Evolutionary conservation across 2,329 filamentous ascomycete species (phyloP).

Genomic region (Tetracladium maxilliforme): DNA sequence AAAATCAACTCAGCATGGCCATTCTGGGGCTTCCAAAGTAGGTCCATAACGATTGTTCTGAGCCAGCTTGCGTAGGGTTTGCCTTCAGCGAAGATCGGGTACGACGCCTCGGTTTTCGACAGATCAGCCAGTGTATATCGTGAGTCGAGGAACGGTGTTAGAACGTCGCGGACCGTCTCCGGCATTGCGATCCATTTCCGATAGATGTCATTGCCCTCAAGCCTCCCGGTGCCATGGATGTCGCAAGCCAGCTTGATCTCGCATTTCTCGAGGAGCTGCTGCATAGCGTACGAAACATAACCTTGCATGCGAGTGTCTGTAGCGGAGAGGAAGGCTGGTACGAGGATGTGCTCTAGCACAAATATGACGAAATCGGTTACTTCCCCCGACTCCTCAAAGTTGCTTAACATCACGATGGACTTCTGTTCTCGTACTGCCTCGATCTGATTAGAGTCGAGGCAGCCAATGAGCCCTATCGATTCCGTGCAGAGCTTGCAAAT

Average conservation of each 20-base stretch:
- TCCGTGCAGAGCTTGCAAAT: constrained; percentile 64
- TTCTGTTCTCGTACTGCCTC: constrained; percentile 66
- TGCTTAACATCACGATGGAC: constrained; percentile 75
- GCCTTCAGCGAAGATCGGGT: constrained; percentile 56
- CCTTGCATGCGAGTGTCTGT: constrained; percentile 81
- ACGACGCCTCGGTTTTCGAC: constrained; percentile 38
- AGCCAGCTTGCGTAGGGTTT: constrained; percentile 72
- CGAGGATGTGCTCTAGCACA: constrained; percentile 72
- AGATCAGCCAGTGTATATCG: constrained; percentile 61
- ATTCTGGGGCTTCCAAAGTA: constrained; percentile 66
- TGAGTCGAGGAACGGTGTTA: constrained; percentile 81
- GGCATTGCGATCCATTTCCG: constrained; percentile 68
- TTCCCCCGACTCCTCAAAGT: constrained; percentile 68
- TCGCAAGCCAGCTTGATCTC: constrained; percentile 46
- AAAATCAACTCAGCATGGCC: constrained; percentile 66
- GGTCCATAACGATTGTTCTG: constrained; percentile 62
- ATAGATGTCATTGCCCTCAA: constrained; percentile 49
- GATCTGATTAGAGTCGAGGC: constrained; percentile 78
- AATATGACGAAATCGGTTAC: constrained; percentile 76
- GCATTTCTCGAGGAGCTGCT: constrained; percentile 70
- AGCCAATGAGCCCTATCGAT: constrained; percentile 79
- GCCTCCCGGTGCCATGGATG: constrained; percentile 30
- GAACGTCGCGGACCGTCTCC: constrained; percentile 60
- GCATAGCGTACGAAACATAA: constrained; percentile 88
- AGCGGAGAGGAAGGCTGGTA: constrained; percentile 81